phyloP scores from a whole-genome alignment of 2,329 filamentous ascomycete species.

The Lachnellula cervina region DNA sequence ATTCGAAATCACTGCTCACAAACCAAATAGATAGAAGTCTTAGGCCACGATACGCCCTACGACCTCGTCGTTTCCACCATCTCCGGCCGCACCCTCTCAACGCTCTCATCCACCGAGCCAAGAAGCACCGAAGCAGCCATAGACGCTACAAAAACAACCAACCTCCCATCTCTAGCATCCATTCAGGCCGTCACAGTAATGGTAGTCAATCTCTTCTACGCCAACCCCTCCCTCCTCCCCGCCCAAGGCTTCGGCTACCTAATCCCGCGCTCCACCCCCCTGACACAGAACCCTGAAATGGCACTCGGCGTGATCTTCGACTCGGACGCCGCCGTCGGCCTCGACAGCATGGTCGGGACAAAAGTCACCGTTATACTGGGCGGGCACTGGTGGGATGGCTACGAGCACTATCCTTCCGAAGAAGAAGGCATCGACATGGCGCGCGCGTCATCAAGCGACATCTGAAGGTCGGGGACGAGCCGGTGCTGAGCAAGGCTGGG shows the following conservation, averaged over 20 bases:
- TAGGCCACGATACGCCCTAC: conserved; percentile 31
- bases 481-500: conserved; percentile 56
- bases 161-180: conserved; percentile 45
- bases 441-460: conserved; percentile 66
- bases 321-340: conserved; percentile 45
- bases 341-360: conserved; percentile 59
- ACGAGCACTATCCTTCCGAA: conserved; percentile 54
- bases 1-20: conserved; percentile 14
- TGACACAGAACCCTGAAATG: conserved; percentile 71
- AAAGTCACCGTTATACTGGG: conserved; percentile 94
- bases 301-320: conserved; percentile 93
- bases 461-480: conserved; percentile 60
- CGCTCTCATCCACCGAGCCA: conserved; percentile 6
- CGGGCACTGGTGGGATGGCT: conserved; percentile 82
- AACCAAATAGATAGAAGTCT: conserved; percentile 27
- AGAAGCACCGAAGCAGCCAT: too few species aligned
- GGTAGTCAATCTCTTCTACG: conserved; percentile 87
- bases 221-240: conserved; percentile 53
- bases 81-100: conserved; percentile 21
- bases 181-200: conserved; percentile 74
- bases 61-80: conserved; percentile 64
- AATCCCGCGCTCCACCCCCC: conserved; percentile 68
- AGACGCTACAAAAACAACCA: not conserved
- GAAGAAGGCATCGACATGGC: conserved; percentile 67
- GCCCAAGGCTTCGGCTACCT: conserved; percentile 85